Evolutionary conservation across 192 early-diverging fungal species (phyloP), one percentile per base, ranked within the genome.

Genomic region (Entrophospora sp.): DNA sequence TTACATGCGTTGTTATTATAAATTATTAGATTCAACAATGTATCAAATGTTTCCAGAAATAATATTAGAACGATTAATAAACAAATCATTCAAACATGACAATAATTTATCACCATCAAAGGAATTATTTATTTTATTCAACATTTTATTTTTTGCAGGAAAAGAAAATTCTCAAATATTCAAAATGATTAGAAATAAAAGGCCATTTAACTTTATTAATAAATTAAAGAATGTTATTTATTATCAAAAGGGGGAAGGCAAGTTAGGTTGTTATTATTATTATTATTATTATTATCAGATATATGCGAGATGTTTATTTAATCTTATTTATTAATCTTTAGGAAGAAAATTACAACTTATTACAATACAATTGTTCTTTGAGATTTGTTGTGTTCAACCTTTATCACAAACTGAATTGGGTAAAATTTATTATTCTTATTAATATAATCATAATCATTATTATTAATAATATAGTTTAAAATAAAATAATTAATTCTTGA

Each of bases 301-400:
- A 64, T 31, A 18, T 30, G 6, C 58, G 24, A 27, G 35, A 3
- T 9, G 27, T 5, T 67, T 48, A 16, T 58, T 44, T 55, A 45
- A 40, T 2, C 0, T 24, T 25, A 3, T 25, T 22, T 20, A n/a
- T n/a, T n/a, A n/a, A n/a, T 9, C 22, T 9, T 20, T 65, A 69
- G 71, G 63, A 0, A 49, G 63, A 5, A 60, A 69, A 22, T 38
- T 81, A 22, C 75, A 83, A 18, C 57, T 58, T 4, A 67, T 83
- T n/a, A 71, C 79, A 1, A 59, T 83, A 32, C 68, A 74, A n/a
- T 64, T 90, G 14, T 64, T 81, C 30, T 87, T 77, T 69, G 83
- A 90, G 72, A 77, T 88, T 56, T 84, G 81, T 56, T 61, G 79
- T 34, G 70, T 82, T 1, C 75, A 77, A 22, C 80, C 77, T 64